Evolutionary conservation across 352 stramenopile genomes (phyloP).

Genomic region (Pythium vanterpoolii): DNA sequence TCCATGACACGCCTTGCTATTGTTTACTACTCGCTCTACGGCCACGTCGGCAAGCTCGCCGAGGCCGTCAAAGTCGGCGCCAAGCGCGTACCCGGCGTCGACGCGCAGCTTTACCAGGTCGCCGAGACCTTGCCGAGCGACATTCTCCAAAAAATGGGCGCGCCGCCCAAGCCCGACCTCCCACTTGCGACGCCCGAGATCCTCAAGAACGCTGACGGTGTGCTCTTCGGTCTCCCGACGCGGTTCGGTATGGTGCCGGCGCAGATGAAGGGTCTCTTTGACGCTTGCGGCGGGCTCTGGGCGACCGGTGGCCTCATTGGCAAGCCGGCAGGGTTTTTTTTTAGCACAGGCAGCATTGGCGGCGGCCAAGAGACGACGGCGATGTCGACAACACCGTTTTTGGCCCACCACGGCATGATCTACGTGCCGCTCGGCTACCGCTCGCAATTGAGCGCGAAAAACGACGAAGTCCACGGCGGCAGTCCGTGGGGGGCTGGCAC

Average conservation of each 20-base stretch:
- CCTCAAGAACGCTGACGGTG: slow-evolving; percentile 53
- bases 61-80: slow-evolving; percentile 46
- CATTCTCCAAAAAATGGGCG: slow-evolving; percentile 61
- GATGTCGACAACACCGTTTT: slow-evolving; percentile 53
- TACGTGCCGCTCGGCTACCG: slow-evolving; percentile 61
- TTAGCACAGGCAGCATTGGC: slow-evolving; percentile 46
- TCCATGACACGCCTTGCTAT: slow-evolving; percentile 18
- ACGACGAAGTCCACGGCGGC: slow-evolving; percentile 39
- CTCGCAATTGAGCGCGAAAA: slow-evolving; percentile 26
- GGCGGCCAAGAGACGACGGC: slow-evolving; percentile 72
- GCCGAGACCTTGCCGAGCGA: slow-evolving; percentile 54
- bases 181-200: slow-evolving; percentile 42
- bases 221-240: slow-evolving; percentile 74
- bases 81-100: slow-evolving; percentile 37
- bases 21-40: slow-evolving; percentile 64
- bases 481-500: slow-evolving; percentile 55
- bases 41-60: slow-evolving; percentile 59
- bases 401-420: slow-evolving; percentile 74
- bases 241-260: slow-evolving; percentile 56
- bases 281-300: slow-evolving; percentile 67
- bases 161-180: slow-evolving; percentile 40
- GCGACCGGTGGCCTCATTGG: slow-evolving; percentile 41
- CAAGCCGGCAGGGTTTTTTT: slow-evolving; percentile 67
- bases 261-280: slow-evolving; percentile 75
- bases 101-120: slow-evolving; percentile 49